A percentile compares a stretch with the other conserved stretches of the same genome.
These are phyloP conservation scores for Gastrodia elata DNA, from an alignment of 106 monocot species.

Conservation along the genomic window DNA sequence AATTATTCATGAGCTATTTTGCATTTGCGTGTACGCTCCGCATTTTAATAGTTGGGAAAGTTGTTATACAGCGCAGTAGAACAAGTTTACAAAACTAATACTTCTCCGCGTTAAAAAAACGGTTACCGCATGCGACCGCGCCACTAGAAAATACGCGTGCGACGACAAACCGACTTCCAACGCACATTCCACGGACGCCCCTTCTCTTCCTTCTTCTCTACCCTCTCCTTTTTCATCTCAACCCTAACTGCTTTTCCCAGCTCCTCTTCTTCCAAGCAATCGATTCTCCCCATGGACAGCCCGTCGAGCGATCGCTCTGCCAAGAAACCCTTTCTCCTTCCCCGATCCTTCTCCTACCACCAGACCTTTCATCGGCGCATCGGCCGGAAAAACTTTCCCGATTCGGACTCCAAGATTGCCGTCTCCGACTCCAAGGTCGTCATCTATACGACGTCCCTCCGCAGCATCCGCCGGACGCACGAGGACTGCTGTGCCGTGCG, in stretches of 20 bases:
- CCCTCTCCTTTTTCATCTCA: background rate
- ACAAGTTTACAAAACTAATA: no score
- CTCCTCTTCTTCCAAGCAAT: background rate
- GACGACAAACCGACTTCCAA: background rate
- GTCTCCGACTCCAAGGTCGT: conserved; percentile 18
- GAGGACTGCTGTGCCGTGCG: conserved; percentile 56
- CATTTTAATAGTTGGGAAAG: no score
- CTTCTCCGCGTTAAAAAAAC: no score
- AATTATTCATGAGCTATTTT: no score
- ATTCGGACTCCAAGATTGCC: background rate
- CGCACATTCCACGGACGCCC: background rate
- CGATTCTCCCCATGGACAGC: background rate
- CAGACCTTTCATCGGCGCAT: background rate
- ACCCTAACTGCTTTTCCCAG: background rate
- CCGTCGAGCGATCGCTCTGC: background rate
- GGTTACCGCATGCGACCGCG: no score
- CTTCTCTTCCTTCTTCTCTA: background rate
- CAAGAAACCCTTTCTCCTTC: conserved; percentile 1
- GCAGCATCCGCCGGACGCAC: conserved; percentile 57
- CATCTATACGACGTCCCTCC: conserved; percentile 61
- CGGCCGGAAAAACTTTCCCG: background rate
- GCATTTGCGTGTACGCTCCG: no score
- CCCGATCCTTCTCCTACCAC: conserved; percentile 4
- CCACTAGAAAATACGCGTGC: no score
- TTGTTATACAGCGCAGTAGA: no score